A percentile compares a stretch with the other conserved stretches of the same genome.
Conservation (phyloP, 2,329 filamentous ascomycete species). For the Fusarium sp. region DNA sequence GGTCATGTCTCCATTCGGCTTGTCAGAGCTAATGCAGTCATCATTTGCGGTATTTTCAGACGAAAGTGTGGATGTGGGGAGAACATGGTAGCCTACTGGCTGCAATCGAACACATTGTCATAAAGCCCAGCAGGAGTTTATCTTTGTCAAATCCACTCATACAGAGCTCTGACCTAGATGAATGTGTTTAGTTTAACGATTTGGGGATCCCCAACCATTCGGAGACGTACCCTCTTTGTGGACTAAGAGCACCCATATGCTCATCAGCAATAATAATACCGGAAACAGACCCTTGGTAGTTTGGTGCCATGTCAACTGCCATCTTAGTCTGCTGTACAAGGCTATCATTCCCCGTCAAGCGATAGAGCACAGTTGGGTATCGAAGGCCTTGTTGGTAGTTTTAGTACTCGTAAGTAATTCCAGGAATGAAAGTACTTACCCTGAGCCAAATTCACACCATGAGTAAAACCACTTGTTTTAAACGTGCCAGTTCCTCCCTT, state of each 20-base stretch:
- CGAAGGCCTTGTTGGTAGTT: background rate
- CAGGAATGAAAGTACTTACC: background rate
- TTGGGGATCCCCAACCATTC: background rate
- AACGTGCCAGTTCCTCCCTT: background rate
- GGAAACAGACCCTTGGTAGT: background rate
- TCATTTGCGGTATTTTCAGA: too few species aligned
- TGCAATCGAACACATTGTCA: too few species aligned
- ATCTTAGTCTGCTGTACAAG: background rate
- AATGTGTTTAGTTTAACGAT: background rate
- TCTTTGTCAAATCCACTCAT: too few species aligned
- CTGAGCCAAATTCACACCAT: background rate
- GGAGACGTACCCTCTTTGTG: background rate
- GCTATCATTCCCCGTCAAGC: background rate
- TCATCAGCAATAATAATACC: background rate
- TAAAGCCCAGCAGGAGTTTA: too few species aligned
- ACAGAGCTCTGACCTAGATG: background rate
- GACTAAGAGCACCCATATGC: background rate
- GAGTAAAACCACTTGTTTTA: background rate
- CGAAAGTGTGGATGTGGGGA: too few species aligned
- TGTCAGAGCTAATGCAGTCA: too few species aligned
- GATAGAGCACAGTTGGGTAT: background rate
- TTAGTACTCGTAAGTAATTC: background rate
- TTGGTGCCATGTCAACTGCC: background rate
- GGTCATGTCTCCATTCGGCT: too few species aligned
- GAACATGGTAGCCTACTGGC: too few species aligned